A percentile compares a stretch with the other conserved stretches of the same genome.
Evolutionary conservation across 257 asterid species (phyloP).

Genomic region (Apocynum venetum): DNA sequence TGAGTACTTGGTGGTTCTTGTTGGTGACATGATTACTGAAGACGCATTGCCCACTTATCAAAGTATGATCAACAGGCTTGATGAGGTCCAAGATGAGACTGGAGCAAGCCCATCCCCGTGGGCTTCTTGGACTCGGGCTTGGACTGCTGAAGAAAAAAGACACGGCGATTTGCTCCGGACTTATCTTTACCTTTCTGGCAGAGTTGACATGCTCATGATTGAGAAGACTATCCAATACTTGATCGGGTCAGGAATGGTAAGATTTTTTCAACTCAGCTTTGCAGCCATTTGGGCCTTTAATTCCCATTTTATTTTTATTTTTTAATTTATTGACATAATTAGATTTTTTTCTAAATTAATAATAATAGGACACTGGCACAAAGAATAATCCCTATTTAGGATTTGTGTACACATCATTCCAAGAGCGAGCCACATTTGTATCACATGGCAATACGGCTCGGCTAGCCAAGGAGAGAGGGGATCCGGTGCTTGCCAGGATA

Average conservation of each 20-base stretch:
- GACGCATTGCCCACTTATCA: conserved; percentile 7
- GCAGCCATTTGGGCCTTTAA: no score
- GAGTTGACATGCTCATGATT: conserved; percentile 4
- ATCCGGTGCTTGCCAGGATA: conserved; percentile 11
- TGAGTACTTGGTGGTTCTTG: background rate
- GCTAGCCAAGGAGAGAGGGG: conserved; percentile 20
- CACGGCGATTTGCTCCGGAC: conserved; percentile 2
- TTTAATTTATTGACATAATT: background rate
- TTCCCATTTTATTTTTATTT: background rate
- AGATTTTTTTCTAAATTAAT: background rate
- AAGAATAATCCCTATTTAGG: conserved; percentile 11
- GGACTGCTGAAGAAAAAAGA: conserved; percentile 5
- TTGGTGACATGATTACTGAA: conserved; percentile 6
- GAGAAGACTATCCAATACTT: conserved; percentile 27
- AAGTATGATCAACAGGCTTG: conserved; percentile 5
- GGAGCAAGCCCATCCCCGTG: background rate
- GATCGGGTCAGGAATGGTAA: conserved; percentile 35
- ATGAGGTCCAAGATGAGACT: background rate
- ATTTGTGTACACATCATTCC: conserved; percentile 22
- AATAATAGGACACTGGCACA: background rate
- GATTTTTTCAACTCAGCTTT: background rate
- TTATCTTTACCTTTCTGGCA: conserved; percentile 5
- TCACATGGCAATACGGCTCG: conserved; percentile 23
- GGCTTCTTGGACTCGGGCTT: conserved; percentile 6
- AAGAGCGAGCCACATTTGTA: conserved; percentile 21